Conservation (phyloP, 139 green algal genomes). For the Zygnema circumcarinatum region DNA sequence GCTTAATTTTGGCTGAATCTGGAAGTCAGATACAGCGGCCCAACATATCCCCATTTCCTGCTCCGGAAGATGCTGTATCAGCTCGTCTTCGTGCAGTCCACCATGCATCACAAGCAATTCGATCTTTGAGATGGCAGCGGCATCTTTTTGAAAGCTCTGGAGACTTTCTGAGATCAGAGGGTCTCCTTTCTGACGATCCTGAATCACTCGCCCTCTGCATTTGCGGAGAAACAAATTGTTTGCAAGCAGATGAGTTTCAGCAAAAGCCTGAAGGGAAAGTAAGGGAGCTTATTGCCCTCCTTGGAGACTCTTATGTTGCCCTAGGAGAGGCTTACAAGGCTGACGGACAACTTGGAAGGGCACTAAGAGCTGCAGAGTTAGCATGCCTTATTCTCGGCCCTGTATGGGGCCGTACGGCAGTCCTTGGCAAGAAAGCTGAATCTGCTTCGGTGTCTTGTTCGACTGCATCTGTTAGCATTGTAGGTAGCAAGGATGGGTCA, state of each 20-base stretch:
- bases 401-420: background rate
- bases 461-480: background rate
- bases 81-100: constrained; percentile 34
- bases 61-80: constrained; percentile 1
- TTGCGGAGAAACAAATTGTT: constrained; percentile 27
- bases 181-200: background rate
- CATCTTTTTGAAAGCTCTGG: constrained; percentile 32
- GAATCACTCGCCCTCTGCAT: constrained; percentile 14
- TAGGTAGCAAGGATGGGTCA: background rate
- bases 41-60: background rate
- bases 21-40: no score
- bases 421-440: background rate
- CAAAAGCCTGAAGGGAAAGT: constrained; percentile 3
- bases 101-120: constrained; percentile 53
- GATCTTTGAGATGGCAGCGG: constrained; percentile 35
- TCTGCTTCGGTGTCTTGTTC: background rate
- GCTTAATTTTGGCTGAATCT: no score
- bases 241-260: background rate
- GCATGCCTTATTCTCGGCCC: constrained; percentile 31
- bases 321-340: constrained; percentile 47
- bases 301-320: constrained; percentile 50
- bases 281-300: constrained; percentile 36
- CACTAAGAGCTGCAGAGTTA: constrained; percentile 57
- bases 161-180: background rate
- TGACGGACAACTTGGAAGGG: constrained; percentile 28